phyloP scores from a whole-genome alignment of 2,329 filamentous ascomycete genomes.

The Fusarium sp. region DNA sequence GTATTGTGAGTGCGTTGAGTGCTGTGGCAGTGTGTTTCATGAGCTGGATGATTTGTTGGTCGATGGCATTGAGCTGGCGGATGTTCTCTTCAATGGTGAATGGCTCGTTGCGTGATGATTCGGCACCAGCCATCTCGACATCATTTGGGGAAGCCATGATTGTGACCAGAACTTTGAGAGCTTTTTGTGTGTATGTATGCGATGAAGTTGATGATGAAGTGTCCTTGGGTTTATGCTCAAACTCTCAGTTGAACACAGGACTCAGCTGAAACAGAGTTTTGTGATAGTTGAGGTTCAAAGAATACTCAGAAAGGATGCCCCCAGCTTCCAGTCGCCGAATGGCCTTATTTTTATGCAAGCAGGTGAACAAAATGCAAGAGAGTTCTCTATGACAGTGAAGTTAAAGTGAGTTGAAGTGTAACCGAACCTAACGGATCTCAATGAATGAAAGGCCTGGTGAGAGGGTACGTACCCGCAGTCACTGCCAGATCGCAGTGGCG shows the following conservation, averaged over 20 bases:
- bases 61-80: slow-evolving; percentile 81
- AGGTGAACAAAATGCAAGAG: background rate
- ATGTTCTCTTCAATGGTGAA: slow-evolving; percentile 83
- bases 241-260: background rate
- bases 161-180: background rate
- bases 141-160: slow-evolving; percentile 48
- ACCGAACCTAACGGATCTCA: background rate
- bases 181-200: background rate
- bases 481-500: background rate
- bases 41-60: slow-evolving; percentile 63
- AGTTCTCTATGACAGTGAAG: background rate
- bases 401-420: background rate
- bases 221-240: background rate
- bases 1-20: slow-evolving; percentile 56
- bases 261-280: background rate
- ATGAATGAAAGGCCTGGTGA: background rate
- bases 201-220: background rate
- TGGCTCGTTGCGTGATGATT: slow-evolving; percentile 51
- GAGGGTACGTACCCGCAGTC: background rate
- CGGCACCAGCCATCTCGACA: slow-evolving; percentile 44
- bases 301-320: background rate
- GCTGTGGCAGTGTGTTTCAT: slow-evolving; percentile 58
- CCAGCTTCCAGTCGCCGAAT: too few relatives aligned
- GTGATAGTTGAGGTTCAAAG: background rate
- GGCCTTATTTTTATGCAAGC: background rate